Evolutionary conservation across 495 filamentous ascomycete species (phyloP).

Genomic region (Lasiosphaeriaceae sp.): DNA sequence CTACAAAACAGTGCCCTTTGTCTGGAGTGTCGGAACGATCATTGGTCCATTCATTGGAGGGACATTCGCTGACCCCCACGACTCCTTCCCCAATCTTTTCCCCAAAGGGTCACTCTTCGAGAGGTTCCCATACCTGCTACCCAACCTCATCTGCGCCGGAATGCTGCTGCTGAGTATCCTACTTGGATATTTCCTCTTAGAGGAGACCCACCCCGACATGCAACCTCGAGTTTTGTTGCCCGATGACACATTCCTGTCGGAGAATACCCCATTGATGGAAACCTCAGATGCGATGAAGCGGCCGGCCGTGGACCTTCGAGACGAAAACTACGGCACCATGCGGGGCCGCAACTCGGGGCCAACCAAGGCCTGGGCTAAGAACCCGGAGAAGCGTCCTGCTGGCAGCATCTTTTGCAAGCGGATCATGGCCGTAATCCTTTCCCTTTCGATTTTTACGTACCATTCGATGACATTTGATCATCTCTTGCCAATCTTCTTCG

Average conservation of each 20-base stretch:
- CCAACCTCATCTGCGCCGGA: slow-evolving; percentile 71
- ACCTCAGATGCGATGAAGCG: slow-evolving; percentile 67
- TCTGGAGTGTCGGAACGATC: slow-evolving; percentile 83
- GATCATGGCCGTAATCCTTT: slow-evolving; percentile 64
- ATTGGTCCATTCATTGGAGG: slow-evolving; percentile 80
- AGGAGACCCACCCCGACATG: slow-evolving; percentile 80
- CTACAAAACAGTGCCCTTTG: slow-evolving; percentile 62
- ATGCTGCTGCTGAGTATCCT: slow-evolving; percentile 71
- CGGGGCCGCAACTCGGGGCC: slow-evolving; percentile 49
- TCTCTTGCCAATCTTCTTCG: slow-evolving; percentile 78
- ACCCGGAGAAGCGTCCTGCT: slow-evolving; percentile 24
- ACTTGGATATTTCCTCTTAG: slow-evolving; percentile 66
- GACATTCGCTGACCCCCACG: slow-evolving; percentile 67
- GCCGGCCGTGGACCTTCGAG: slow-evolving; percentile 63
- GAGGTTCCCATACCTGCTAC: slow-evolving; percentile 77
- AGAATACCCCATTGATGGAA: slow-evolving; percentile 66
- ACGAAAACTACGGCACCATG: slow-evolving; percentile 78
- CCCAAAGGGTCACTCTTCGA: slow-evolving; percentile 61
- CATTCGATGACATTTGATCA: slow-evolving; percentile 87
- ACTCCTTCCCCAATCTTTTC: slow-evolving; percentile 63
- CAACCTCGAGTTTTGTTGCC: slow-evolving; percentile 54
- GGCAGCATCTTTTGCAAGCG: slow-evolving; percentile 53
- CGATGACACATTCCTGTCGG: slow-evolving; percentile 52
- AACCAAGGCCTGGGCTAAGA: slow-evolving; percentile 28
- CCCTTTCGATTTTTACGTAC: slow-evolving; percentile 80